Conservation (phyloP, 371 early-diverging fungal species). For the Batkoa obscura region DNA sequence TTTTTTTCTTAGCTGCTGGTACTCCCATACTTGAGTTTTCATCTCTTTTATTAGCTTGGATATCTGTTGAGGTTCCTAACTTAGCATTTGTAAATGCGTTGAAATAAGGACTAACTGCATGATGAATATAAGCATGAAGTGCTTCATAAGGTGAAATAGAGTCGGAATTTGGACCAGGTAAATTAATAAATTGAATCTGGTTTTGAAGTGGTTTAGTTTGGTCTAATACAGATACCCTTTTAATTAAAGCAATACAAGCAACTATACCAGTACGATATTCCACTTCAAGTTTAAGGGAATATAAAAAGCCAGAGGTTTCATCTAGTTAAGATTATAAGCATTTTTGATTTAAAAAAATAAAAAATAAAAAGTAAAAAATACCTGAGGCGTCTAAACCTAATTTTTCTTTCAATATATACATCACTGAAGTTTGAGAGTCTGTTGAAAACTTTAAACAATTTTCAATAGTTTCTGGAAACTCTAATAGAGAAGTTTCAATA, state of each 20-base stretch:
- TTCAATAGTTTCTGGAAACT: slow-evolving; percentile 35
- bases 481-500: slow-evolving; percentile 25
- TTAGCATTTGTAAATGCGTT: slow-evolving; percentile 75
- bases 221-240: slow-evolving; percentile 59
- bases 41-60: slow-evolving; percentile 29
- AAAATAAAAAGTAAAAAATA: slow-evolving; percentile 3
- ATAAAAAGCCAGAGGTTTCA: slow-evolving; percentile 16
- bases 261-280: slow-evolving; percentile 50
- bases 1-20: slow-evolving; percentile 90
- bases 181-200: slow-evolving; percentile 77
- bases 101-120: slow-evolving; percentile 89
- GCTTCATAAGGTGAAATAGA: slow-evolving; percentile 68
- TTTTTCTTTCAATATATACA: slow-evolving; percentile 51
- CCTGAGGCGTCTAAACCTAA: slow-evolving; percentile 24
- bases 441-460: slow-evolving; percentile 45
- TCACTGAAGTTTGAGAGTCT: slow-evolving; percentile 39
- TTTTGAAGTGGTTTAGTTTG: slow-evolving; percentile 44
- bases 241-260: slow-evolving; percentile 75
- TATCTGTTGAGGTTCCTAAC: slow-evolving; percentile 21
- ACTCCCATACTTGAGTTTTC: slow-evolving; percentile 84
- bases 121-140: slow-evolving; percentile 76
- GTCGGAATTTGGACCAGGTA: slow-evolving; percentile 67
- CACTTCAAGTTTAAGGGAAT: slow-evolving; percentile 54
- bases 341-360: neutral
- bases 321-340: neutral